Evolutionary conservation across 257 asterid species (phyloP), one percentile per base, ranked within the genome.

Genomic region (Phtheirospermum japonicum): DNA sequence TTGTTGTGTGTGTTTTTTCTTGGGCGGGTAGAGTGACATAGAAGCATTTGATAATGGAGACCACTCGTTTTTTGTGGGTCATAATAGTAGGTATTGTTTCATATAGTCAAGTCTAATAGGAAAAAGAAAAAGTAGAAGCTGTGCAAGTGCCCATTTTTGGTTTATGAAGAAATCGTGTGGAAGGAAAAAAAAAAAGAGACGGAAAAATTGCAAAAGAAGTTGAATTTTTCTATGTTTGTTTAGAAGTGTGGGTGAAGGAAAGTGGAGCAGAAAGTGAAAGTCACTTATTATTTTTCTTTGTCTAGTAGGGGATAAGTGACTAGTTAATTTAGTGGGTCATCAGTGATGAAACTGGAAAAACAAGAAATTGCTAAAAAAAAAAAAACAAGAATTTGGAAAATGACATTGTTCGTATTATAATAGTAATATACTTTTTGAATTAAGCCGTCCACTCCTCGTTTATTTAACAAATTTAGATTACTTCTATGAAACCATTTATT

Each of bases 1-100:
- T 39, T 1, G 6, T 1, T 34, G 8, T 34, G 13, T 7, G 43
- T 13, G 10, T 13, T 3, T 0, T n/a, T 39, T 31, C 36, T 60
- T 57, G 57, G 70, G 63, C 53, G 37, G 66, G 40, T 52, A 33
- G 63, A 31, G 68, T 69, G 58, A 16, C 55, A 23, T 17, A 19
- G 40, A 17, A 51, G 74, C 64, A 54, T 57, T 62, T 63, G 57
- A 48, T 65, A 59, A 61, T 69, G 61, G 61, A 10, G 55, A 7
- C 59, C 31, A 36, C 61, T 60, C 19, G 5, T 45, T 30, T n/a
- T n/a, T 50, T 57, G 67, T 63, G 67, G 77, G 74, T 67, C 67
- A 50, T 30, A 10, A 30, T 28, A 16, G 37, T 28, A 9, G 63
- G 42, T 30, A 28, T 18, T 60, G 56, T 62, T 63, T 59, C 69